A percentile compares a stretch with the other conserved stretches of the same genome.
Evolutionary conservation across 345 rosid species (phyloP).

Genomic region (Pelargonium nanum): DNA sequence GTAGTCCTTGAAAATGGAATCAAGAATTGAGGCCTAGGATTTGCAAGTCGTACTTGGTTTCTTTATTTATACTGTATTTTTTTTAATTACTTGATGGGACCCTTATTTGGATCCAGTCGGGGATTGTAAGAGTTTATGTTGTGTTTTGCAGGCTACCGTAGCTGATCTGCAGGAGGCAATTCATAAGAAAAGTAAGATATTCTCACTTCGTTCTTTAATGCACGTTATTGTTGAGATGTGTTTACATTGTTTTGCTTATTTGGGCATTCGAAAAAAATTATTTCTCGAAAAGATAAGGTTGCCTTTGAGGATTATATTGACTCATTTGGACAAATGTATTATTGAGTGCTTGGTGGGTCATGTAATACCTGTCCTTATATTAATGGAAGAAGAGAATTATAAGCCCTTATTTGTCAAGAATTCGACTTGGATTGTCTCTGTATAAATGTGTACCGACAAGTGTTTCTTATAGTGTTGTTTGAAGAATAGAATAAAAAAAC

Average conservation of each 20-base stretch:
- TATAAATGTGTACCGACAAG: neutral
- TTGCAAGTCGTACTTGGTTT: no score
- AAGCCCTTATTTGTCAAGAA: neutral
- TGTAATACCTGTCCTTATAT: neutral
- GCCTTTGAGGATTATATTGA: neutral
- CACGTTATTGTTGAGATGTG: neutral
- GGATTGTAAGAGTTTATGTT: neutral
- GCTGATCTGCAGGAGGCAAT: conserved; percentile 90
- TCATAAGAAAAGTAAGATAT: conserved; percentile 58
- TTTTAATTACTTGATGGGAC: neutral
- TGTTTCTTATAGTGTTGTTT: neutral
- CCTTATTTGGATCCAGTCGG: neutral
- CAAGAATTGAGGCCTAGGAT: no score
- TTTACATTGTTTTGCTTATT: neutral
- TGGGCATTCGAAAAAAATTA: neutral
- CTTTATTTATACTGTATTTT: no score
- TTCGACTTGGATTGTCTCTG: neutral
- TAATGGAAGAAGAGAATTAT: neutral
- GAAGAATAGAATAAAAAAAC: neutral
- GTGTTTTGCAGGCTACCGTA: conserved; percentile 62
- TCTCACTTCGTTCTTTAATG: neutral
- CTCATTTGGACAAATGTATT: no score
- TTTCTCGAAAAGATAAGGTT: neutral
- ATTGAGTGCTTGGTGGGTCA: neutral
- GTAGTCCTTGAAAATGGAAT: no score